Percentiles rank a stretch among this genome's conserved stretches.
Evolutionary conservation across 116 monocot genomes (phyloP).

Genomic region (Posidonia oceanica): DNA sequence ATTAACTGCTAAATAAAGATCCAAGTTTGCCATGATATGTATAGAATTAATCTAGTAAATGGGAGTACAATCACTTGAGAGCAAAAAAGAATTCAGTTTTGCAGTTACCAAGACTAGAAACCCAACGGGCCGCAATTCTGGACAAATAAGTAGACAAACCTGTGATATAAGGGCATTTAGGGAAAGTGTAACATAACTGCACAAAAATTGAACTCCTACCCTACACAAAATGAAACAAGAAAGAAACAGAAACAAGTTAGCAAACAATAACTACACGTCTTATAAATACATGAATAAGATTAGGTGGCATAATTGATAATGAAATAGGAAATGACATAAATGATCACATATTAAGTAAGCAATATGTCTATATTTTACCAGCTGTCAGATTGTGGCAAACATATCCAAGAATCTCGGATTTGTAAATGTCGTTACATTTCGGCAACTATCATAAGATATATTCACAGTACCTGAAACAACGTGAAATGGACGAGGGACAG

Average conservation of each 20-base stretch:
- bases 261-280: too few relatives aligned
- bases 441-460: too few relatives aligned
- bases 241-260: neutral
- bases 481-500: slow-evolving; percentile 22
- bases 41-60: too few relatives aligned
- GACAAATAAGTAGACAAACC: slow-evolving; percentile 8
- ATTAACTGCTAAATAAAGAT: too few relatives aligned
- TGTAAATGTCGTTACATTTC: too few relatives aligned
- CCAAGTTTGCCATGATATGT: too few relatives aligned
- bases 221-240: slow-evolving; percentile 25
- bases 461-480: slow-evolving; percentile 17
- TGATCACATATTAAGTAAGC: neutral
- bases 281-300: too few relatives aligned
- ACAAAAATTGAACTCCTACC: slow-evolving; percentile 54
- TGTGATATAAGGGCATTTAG: slow-evolving; percentile 81
- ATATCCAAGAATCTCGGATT: too few relatives aligned
- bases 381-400: too few relatives aligned
- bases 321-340: neutral
- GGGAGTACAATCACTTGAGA: too few relatives aligned
- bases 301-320: too few relatives aligned
- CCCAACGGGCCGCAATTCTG: neutral
- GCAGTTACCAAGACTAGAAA: neutral
- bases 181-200: slow-evolving; percentile 88
- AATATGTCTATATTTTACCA: neutral
- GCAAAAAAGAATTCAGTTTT: neutral